These are phyloP conservation scores for Pulveroboletus sp. DNA, from an alignment of 768 basidiomycete species.

Conservation along the genomic window DNA sequence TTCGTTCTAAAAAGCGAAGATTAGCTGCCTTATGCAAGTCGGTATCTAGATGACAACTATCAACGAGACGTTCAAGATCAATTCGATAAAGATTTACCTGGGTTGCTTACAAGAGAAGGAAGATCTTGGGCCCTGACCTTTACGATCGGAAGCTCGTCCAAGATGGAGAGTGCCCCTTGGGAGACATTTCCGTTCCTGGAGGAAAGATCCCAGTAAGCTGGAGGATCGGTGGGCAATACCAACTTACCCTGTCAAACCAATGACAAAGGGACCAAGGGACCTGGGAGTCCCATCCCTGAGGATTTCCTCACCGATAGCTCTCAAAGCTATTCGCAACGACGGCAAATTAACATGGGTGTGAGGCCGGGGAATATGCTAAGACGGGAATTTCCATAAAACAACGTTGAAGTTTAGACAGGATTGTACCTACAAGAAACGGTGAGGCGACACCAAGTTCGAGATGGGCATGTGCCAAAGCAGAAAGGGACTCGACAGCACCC, in stretches of 20 bases:
- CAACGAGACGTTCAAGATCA: background rate
- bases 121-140: slow-evolving; percentile 57
- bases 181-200: slow-evolving; percentile 79
- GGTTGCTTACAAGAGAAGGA: slow-evolving; percentile 48
- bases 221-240: background rate
- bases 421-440: slow-evolving; percentile 68
- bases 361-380: slow-evolving; percentile 71
- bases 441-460: slow-evolving; percentile 77
- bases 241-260: slow-evolving; percentile 79
- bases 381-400: background rate
- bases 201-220: background rate
- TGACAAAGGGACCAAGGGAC: slow-evolving; percentile 72
- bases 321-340: slow-evolving; percentile 51
- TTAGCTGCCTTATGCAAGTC: slow-evolving; percentile 52
- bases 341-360: slow-evolving; percentile 64
- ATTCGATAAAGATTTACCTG: slow-evolving; percentile 37
- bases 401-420: background rate
- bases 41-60: slow-evolving; percentile 38
- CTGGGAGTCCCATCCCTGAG: slow-evolving; percentile 53
- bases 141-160: slow-evolving; percentile 67
- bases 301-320: slow-evolving; percentile 57
- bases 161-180: slow-evolving; percentile 69
- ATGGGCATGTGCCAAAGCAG: slow-evolving; percentile 73
- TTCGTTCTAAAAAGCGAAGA: background rate
- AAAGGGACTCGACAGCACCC: slow-evolving; percentile 80